Evolutionary conservation across 306 rosid genomes (phyloP).

Genomic region (Erythrophleum fordii): DNA sequence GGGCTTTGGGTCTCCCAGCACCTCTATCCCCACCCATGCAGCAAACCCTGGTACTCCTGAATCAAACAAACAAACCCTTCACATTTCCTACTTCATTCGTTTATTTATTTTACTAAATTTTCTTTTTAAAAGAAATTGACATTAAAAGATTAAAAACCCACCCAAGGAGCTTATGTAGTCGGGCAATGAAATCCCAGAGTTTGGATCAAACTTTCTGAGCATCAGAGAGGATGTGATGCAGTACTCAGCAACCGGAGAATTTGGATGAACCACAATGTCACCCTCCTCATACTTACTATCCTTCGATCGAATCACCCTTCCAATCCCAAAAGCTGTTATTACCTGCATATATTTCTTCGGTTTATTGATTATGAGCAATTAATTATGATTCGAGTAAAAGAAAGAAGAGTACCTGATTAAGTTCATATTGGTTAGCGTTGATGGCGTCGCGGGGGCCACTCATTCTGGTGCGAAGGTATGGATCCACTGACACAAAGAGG

Average conservation of each 20-base stretch:
- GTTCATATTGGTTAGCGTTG: slow-evolving; percentile 34
- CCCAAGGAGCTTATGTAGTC: slow-evolving; percentile 59
- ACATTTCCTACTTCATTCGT: no score
- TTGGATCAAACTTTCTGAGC: slow-evolving; percentile 43
- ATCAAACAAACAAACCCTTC: neutral
- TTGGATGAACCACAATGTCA: slow-evolving; percentile 42
- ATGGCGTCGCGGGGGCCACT: slow-evolving; percentile 58
- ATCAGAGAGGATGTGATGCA: slow-evolving; percentile 38
- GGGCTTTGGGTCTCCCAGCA: slow-evolving; percentile 55
- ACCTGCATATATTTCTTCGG: slow-evolving; percentile 44
- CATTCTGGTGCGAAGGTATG: slow-evolving; percentile 56
- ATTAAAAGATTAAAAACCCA: neutral
- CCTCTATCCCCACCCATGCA: slow-evolving; percentile 69
- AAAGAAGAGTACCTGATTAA: slow-evolving; percentile 42
- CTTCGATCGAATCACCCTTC: slow-evolving; percentile 49
- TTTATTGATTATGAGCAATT: neutral
- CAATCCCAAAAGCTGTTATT: slow-evolving; percentile 45
- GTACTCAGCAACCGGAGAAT: slow-evolving; percentile 50
- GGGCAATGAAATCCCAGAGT: slow-evolving; percentile 50
- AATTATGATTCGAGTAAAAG: neutral
- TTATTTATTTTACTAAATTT: neutral
- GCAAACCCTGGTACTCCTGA: slow-evolving; percentile 69
- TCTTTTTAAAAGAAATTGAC: neutral
- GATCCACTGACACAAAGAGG: slow-evolving; percentile 57
- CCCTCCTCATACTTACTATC: slow-evolving; percentile 50